Conservation (phyloP, 768 basidiomycete species). For the Tulasnella sp. region DNA sequence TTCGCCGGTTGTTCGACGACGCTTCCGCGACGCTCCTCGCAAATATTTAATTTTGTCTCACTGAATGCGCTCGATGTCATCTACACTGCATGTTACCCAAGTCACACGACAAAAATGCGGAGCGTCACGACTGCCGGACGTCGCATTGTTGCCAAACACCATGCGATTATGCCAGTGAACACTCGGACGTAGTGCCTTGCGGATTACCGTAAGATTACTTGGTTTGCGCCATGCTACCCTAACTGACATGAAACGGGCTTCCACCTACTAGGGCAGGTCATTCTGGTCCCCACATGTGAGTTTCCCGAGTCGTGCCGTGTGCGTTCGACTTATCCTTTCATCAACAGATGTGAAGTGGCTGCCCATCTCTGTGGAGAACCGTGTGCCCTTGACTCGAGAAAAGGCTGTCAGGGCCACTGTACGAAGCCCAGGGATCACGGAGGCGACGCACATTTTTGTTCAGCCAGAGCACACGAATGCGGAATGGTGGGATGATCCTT, state of each 20-base stretch:
- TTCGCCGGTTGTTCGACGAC: conserved; percentile 35
- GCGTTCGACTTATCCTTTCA: neutral
- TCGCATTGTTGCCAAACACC: conserved; percentile 34
- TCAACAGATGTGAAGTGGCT: conserved; percentile 38
- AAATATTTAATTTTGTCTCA: conserved; percentile 38
- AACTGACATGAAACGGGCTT: no score
- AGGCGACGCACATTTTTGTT: conserved; percentile 41
- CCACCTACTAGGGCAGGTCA: conserved; percentile 40
- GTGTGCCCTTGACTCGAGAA: conserved; percentile 35
- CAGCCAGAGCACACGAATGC: conserved; percentile 43
- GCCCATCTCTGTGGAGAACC: conserved; percentile 42
- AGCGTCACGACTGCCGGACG: conserved; percentile 39
- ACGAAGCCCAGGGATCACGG: conserved; percentile 40
- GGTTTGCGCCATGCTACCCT: neutral
- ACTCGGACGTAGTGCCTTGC: conserved; percentile 13
- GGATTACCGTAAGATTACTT: neutral
- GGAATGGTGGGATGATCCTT: conserved; percentile 30
- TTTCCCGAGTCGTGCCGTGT: neutral
- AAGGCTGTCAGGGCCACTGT: conserved; percentile 42
- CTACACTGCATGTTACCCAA: conserved; percentile 37
- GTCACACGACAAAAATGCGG: conserved; percentile 32
- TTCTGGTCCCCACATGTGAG: conserved; percentile 43
- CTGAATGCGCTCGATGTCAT: conserved; percentile 37
- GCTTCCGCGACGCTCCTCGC: conserved; percentile 35
- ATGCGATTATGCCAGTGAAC: conserved; percentile 36